Conservation (phyloP, 257 asterid genomes). For the Rubia yunnanensis region DNA sequence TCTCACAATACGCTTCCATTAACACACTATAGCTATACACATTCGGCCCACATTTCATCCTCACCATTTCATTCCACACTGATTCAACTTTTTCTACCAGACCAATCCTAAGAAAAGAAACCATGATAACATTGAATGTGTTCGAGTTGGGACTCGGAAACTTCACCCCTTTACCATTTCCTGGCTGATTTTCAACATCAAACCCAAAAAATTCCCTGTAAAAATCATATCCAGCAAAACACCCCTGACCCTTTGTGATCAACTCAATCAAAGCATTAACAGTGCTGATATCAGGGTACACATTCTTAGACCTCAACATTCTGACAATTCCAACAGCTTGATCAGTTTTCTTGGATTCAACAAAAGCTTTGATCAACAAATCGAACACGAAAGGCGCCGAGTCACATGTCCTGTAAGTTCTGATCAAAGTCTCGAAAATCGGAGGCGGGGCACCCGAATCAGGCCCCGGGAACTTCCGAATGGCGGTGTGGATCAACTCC, state of each 20-base stretch:
- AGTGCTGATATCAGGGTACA: conserved; percentile 34
- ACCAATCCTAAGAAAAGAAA: conserved; percentile 66
- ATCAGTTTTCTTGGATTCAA: conserved; percentile 62
- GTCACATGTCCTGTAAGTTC: conserved; percentile 58
- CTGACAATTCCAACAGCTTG: conserved; percentile 39
- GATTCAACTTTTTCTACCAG: conserved; percentile 55
- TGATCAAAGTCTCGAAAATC: conserved; percentile 52
- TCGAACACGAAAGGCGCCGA: conserved; percentile 92
- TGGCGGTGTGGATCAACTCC: conserved; percentile 44
- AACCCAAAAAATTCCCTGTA: conserved; percentile 38
- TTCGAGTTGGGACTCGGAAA: conserved; percentile 25
- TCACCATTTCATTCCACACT: conserved; percentile 59
- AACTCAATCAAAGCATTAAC: conserved; percentile 60
- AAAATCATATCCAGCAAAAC: conserved; percentile 53
- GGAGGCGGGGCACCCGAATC: conserved; percentile 19
- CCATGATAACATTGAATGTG: conserved; percentile 57
- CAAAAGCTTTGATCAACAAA: conserved; percentile 53
- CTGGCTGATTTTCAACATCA: conserved; percentile 16
- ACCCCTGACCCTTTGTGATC: conserved; percentile 48
- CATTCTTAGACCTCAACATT: conserved; percentile 45
- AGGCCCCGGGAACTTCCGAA: conserved; percentile 40
- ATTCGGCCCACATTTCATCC: conserved; percentile 42
- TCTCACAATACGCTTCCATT: conserved; percentile 52
- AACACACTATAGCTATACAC: conserved; percentile 46
- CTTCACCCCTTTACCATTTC: conserved; percentile 16